These are phyloP conservation scores for Grigorovia jiainica DNA, from an alignment of 805 yeast species.

Conservation along the genomic window DNA sequence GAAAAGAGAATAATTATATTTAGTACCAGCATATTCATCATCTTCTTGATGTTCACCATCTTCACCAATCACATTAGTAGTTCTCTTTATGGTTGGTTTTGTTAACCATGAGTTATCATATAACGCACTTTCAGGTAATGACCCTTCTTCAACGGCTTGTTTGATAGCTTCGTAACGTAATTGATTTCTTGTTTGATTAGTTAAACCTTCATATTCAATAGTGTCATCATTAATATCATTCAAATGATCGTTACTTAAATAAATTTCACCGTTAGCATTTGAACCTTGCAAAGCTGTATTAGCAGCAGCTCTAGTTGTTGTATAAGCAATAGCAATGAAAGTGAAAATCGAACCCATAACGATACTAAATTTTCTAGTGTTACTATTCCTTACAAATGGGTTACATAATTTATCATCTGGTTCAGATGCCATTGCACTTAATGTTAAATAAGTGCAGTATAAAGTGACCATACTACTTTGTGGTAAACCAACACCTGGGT, in stretches of 20 bases:
- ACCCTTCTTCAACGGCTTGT: constrained; percentile 94
- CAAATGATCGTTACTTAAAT: constrained; percentile 7
- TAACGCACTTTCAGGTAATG: constrained; percentile 86
- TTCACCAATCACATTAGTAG: constrained; percentile 24
- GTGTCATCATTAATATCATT: constrained; percentile 12
- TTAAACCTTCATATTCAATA: constrained; percentile 36
- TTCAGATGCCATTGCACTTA: constrained; percentile 91
- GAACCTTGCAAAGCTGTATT: constrained; percentile 52
- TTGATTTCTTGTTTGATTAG: constrained; percentile 43
- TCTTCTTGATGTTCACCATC: constrained; percentile 30
- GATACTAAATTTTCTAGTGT: constrained; percentile 83
- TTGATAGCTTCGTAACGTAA: constrained; percentile 80
- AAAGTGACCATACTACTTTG: constrained; percentile 93
- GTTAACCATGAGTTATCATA: constrained; percentile 55
- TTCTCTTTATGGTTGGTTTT: constrained; percentile 2
- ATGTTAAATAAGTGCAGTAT: constrained; percentile 82
- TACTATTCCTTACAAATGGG: constrained; percentile 80
- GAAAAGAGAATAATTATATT: constrained; percentile 79
- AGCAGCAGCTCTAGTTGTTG: constrained; percentile 95
- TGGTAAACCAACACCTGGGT: constrained; percentile 93
- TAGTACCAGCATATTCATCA: constrained; percentile 59
- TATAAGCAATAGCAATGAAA: constrained; percentile 89
- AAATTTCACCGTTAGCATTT: constrained; percentile 29
- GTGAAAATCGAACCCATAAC: constrained; percentile 90
- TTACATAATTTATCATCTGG: constrained; percentile 92